Percentiles rank a stretch among this genome's conserved stretches.
phyloP scores from a whole-genome alignment of 2,329 filamentous ascomycete species.

The Thelonectria blattea region DNA sequence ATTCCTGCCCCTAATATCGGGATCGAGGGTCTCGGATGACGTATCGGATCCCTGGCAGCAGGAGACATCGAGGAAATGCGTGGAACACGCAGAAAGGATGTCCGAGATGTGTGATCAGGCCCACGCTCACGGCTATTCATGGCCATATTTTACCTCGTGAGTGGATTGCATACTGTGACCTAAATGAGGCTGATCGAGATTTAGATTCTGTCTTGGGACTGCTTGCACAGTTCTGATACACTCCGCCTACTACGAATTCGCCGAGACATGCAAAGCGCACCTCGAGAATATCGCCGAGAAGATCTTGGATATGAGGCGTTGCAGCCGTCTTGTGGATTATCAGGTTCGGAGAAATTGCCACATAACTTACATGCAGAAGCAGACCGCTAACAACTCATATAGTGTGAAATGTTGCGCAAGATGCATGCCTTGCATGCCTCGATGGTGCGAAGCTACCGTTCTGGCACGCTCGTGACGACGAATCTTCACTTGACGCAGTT shows the following conservation, averaged over 20 bases:
- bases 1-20: slow-evolving; percentile 21
- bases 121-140: slow-evolving; percentile 18
- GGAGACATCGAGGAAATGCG: slow-evolving; percentile 20
- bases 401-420: slow-evolving; percentile 21
- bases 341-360: slow-evolving; percentile 12
- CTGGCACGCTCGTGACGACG: slow-evolving; percentile 18
- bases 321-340: slow-evolving; percentile 5
- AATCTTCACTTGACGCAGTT: slow-evolving; percentile 24
- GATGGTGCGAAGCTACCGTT: slow-evolving; percentile 20
- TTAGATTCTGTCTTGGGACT: slow-evolving; percentile 20
- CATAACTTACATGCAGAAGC: too few relatives aligned
- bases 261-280: background rate
- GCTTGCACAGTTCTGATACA: slow-evolving; percentile 23
- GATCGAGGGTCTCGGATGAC: slow-evolving; percentile 2
- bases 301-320: slow-evolving; percentile 14
- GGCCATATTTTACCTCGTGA: slow-evolving; percentile 24
- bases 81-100: slow-evolving; percentile 11
- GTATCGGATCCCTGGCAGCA: slow-evolving; percentile 23
- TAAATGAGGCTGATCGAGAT: background rate
- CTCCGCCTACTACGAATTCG: slow-evolving; percentile 17
- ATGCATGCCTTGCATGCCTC: slow-evolving; percentile 19
- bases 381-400: background rate
- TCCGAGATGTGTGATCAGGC: slow-evolving; percentile 14
- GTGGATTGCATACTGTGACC: background rate
- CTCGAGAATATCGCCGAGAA: slow-evolving; percentile 10